These are phyloP conservation scores for Boletus semigastroideus DNA, from an alignment of 1,284 basidiomycete genomes.

Conservation along the genomic window DNA sequence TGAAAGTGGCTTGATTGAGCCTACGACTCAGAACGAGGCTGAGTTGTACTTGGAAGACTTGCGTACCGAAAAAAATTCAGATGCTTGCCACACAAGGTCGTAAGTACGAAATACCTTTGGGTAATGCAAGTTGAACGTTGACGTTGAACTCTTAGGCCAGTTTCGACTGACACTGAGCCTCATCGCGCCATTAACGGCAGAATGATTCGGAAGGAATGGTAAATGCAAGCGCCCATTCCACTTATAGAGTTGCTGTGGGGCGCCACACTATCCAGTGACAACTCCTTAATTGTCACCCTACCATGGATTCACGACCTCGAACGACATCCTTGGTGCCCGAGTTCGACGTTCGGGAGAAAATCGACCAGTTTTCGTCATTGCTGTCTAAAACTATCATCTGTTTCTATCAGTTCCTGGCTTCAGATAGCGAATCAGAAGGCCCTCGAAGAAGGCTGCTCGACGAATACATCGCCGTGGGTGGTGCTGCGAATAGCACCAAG, in stretches of 20 bases:
- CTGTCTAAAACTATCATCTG: constrained; percentile 29
- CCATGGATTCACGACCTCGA: constrained; percentile 17
- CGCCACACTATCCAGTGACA: not conserved
- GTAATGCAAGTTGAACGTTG: too few species aligned
- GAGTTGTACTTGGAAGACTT: too few species aligned
- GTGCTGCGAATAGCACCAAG: constrained; percentile 27
- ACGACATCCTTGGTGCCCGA: constrained; percentile 1
- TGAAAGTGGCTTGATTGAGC: too few species aligned
- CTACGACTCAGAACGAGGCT: too few species aligned
- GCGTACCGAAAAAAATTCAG: too few species aligned
- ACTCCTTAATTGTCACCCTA: not conserved
- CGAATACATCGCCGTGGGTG: constrained; percentile 31
- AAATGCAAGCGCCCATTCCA: constrained; percentile 9
- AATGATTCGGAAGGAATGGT: not conserved
- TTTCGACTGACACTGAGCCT: too few species aligned
- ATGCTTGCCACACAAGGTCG: too few species aligned
- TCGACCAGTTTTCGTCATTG: constrained; percentile 24
- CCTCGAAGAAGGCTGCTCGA: constrained; percentile 26
- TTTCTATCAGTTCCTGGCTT: constrained; percentile 31
- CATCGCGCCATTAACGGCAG: too few species aligned
- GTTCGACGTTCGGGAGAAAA: constrained; percentile 24
- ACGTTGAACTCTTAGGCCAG: too few species aligned
- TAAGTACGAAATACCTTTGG: too few species aligned
- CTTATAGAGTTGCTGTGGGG: constrained; percentile 9
- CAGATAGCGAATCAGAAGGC: constrained; percentile 25